phyloP scores from a whole-genome alignment of 192 early-diverging fungal genomes.

The Coemansia sp. region DNA sequence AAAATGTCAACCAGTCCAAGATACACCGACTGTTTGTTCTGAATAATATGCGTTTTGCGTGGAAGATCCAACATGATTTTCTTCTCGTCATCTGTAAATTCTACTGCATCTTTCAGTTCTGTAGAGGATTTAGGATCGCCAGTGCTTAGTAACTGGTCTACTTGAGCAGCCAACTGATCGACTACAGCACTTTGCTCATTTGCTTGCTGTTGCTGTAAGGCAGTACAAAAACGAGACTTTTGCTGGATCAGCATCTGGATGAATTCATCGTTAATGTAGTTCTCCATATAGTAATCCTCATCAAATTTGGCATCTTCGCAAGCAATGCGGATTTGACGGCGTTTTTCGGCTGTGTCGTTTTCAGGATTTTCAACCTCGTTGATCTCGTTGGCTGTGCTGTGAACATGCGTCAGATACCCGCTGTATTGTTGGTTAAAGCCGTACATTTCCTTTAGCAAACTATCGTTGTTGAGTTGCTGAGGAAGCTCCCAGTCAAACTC shows the following conservation, averaged over 20 bases:
- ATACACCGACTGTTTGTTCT: conserved; percentile 68
- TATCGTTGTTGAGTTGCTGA: conserved; percentile 40
- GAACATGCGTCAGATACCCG: conserved; percentile 71
- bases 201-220: conserved; percentile 29
- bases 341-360: conserved; percentile 25
- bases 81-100: conserved; percentile 71
- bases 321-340: conserved; percentile 62
- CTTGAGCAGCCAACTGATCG: not conserved
- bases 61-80: conserved; percentile 73
- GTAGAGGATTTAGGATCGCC: conserved; percentile 10
- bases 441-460: conserved; percentile 55
- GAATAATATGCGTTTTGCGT: conserved; percentile 69
- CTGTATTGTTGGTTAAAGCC: conserved; percentile 90
- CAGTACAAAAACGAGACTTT: conserved; percentile 64
- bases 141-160: conserved; percentile 2
- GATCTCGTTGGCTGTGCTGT: conserved; percentile 70
- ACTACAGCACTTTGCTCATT: not conserved
- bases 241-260: conserved; percentile 73
- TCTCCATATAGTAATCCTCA: conserved; percentile 86
- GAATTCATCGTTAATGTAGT: conserved; percentile 85
- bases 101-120: not conserved
- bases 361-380: conserved; percentile 63
- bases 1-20: conserved; percentile 87
- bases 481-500: conserved; percentile 88
- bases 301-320: conserved; percentile 86